Evolutionary conservation across 83 land plant species (phyloP).

Genomic region (Diphasiastrum complanatum): DNA sequence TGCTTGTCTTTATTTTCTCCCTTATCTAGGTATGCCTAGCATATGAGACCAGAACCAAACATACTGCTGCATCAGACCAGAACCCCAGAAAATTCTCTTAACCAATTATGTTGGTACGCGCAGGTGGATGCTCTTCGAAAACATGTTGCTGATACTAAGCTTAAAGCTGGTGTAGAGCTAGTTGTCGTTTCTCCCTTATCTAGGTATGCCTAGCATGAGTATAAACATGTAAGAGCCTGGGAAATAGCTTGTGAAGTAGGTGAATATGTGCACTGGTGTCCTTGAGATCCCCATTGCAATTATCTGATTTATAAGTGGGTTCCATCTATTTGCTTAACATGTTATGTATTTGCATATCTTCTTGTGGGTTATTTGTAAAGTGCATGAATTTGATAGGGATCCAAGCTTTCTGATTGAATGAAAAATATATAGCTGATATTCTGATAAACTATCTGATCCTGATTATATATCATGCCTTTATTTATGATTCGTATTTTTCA

Average conservation of each 20-base stretch:
- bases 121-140: slow-evolving; percentile 11
- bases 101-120: not conserved
- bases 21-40: too few species aligned
- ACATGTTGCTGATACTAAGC: not conserved
- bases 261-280: not conserved
- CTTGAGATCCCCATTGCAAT: not conserved
- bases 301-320: not conserved
- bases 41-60: too few species aligned
- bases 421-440: too few species aligned
- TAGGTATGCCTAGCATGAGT: not conserved
- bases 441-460: too few species aligned
- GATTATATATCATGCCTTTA: too few species aligned
- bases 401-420: too few species aligned
- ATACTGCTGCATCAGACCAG: too few species aligned
- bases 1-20: too few species aligned
- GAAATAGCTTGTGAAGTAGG: not conserved
- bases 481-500: not conserved
- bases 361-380: not conserved
- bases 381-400: not conserved
- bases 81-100: too few species aligned
- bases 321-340: not conserved
- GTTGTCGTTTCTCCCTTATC: slow-evolving; percentile 10
- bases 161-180: not conserved
- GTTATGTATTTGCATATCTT: not conserved
- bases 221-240: not conserved